These are phyloP conservation scores for Microcos paniculata DNA, from an alignment of 345 rosid species.

Conservation along the genomic window DNA sequence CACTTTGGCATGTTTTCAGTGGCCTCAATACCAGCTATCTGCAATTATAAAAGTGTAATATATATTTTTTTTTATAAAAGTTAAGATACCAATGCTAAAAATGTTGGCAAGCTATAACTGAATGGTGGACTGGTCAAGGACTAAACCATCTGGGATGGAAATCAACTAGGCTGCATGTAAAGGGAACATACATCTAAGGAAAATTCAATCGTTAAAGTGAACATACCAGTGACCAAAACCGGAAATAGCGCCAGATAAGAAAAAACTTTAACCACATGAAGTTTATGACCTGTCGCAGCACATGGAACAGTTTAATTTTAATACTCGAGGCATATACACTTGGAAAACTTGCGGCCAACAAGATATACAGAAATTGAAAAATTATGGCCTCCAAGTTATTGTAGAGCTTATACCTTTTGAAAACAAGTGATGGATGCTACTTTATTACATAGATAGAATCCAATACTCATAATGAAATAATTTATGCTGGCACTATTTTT, in stretches of 20 bases:
- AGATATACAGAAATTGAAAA: not conserved
- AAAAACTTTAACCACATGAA: slow-evolving; percentile 97
- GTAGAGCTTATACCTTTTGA: not conserved
- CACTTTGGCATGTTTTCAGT: slow-evolving; percentile 95
- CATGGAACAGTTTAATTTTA: slow-evolving; percentile 1
- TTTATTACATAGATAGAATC: not conserved
- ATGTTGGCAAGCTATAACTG: not conserved
- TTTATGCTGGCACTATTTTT: not conserved
- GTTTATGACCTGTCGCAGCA: slow-evolving; percentile 73
- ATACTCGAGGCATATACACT: not conserved
- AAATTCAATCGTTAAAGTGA: not conserved
- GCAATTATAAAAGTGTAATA: slow-evolving; percentile 9
- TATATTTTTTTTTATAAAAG: not conserved
- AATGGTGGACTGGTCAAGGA: slow-evolving; percentile 16
- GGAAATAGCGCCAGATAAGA: slow-evolving; percentile 95
- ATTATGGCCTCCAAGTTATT: not conserved
- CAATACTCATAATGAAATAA: not conserved
- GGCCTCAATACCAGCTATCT: slow-evolving; percentile 88
- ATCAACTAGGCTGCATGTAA: not conserved
- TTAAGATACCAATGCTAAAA: not conserved
- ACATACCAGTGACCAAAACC: slow-evolving; percentile 94
- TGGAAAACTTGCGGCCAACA: not conserved
- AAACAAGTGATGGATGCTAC: not conserved
- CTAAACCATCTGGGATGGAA: not conserved
- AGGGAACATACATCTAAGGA: not conserved